phyloP scores from a whole-genome alignment of 108 stramenopile species.

The Fragilaria radians region DNA sequence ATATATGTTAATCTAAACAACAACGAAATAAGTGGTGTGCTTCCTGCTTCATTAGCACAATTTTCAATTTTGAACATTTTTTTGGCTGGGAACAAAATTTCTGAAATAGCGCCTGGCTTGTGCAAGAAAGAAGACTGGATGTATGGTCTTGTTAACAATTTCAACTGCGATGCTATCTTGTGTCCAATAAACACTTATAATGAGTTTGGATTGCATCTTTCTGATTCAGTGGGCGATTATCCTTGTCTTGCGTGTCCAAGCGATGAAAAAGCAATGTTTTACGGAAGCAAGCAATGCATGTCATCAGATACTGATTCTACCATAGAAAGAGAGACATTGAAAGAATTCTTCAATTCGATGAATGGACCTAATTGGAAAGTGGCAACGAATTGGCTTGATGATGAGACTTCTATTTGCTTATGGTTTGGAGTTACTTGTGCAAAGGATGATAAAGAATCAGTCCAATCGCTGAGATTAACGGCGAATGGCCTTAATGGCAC shows the following conservation, averaged over 20 bases:
- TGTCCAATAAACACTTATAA: conserved; percentile 55
- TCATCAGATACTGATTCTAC: conserved; percentile 14
- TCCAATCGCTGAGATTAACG: conserved; percentile 29
- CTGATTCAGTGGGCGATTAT: conserved; percentile 1
- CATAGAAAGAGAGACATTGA: conserved; percentile 39
- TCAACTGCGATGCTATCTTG: conserved; percentile 63
- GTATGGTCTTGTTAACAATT: conserved; percentile 32
- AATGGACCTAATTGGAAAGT: conserved; percentile 30
- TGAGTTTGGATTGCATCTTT: conserved; percentile 48
- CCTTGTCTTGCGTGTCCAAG: conserved; percentile 41
- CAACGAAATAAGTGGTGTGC: conserved; percentile 32
- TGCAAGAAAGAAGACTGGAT: conserved; percentile 35
- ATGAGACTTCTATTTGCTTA: conserved; percentile 27
- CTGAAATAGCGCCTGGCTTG: conserved; percentile 13
- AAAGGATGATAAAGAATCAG: conserved; percentile 9
- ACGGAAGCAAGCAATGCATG: conserved; percentile 46
- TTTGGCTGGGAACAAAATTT: conserved; percentile 17
- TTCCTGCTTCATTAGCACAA: conserved; percentile 35
- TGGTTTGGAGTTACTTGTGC: conserved; percentile 45
- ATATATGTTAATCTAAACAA: conserved; percentile 34
- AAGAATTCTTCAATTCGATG: conserved; percentile 28
- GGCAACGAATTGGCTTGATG: conserved; percentile 25
- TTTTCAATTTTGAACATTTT: conserved; percentile 15
- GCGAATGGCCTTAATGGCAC: conserved; percentile 55
- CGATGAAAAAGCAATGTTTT: conserved; percentile 24